A percentile compares a stretch with the other conserved stretches of the same genome.
Conservation (phyloP, 805 yeast species). For the Grigorovia transvaalensis region DNA sequence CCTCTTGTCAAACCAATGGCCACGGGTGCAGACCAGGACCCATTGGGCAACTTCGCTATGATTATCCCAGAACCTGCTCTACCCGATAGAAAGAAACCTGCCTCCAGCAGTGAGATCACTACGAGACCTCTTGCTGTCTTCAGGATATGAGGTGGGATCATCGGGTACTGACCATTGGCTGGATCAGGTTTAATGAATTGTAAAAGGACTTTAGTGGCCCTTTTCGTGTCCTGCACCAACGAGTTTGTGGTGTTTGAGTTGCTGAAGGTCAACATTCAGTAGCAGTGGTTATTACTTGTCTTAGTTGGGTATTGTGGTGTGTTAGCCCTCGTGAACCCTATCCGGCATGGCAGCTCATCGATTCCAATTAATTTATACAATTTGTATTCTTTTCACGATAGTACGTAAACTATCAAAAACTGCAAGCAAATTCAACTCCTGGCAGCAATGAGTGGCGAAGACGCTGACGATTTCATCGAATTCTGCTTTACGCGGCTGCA, state of each 20-base stretch:
- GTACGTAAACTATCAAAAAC: neutral
- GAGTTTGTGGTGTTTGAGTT: slow-evolving; percentile 48
- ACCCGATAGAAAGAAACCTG: slow-evolving; percentile 93
- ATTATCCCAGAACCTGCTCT: slow-evolving; percentile 96
- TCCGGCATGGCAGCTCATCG: neutral
- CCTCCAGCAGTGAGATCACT: slow-evolving; percentile 86
- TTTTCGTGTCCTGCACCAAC: slow-evolving; percentile 71
- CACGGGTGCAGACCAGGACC: slow-evolving; percentile 95
- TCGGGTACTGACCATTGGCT: slow-evolving; percentile 73
- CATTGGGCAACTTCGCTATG: slow-evolving; percentile 88
- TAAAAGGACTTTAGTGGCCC: slow-evolving; percentile 85
- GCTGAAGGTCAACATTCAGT: neutral
- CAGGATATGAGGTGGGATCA: slow-evolving; percentile 82
- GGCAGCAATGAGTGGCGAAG: neutral
- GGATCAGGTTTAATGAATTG: slow-evolving; percentile 94
- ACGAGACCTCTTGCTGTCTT: slow-evolving; percentile 90
- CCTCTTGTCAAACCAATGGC: slow-evolving; percentile 97
- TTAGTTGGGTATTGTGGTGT: too few relatives aligned
- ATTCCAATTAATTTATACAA: too few relatives aligned
- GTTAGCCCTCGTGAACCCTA: too few relatives aligned
- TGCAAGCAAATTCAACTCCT: neutral
- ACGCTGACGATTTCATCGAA: neutral
- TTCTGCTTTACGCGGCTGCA: neutral
- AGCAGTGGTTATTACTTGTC: neutral
- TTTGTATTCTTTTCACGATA: too few relatives aligned